phyloP scores from a whole-genome alignment of 257 asterid genomes.

The Phtheirospermum japonicum region DNA sequence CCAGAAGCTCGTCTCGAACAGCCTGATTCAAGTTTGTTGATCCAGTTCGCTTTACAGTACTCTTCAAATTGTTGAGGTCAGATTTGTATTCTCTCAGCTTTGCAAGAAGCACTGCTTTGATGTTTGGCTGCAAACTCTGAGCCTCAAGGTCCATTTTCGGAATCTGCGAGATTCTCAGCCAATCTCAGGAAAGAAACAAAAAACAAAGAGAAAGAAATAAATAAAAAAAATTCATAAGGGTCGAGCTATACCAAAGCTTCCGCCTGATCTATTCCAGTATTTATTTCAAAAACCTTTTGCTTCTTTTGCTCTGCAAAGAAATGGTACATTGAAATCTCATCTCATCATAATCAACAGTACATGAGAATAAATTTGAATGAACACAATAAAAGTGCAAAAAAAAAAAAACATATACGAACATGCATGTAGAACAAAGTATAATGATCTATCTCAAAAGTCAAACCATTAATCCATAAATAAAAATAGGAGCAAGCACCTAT shows the following conservation, averaged over 20 bases:
- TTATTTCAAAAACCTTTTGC: too few species aligned
- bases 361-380: too few species aligned
- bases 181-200: slow-evolving; percentile 25
- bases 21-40: slow-evolving; percentile 60
- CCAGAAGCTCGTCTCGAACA: slow-evolving; percentile 85
- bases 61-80: slow-evolving; percentile 74
- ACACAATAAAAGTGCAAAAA: neutral
- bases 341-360: too few species aligned
- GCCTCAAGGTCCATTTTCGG: slow-evolving; percentile 90
- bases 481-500: neutral
- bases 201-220: neutral
- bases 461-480: neutral
- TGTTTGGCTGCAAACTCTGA: slow-evolving; percentile 68
- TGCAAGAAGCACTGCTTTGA: slow-evolving; percentile 75
- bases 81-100: slow-evolving; percentile 82
- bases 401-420: too few species aligned
- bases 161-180: slow-evolving; percentile 42
- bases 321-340: too few species aligned
- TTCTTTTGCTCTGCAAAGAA: too few species aligned
- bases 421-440: too few species aligned
- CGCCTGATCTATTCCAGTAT: too few species aligned
- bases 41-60: slow-evolving; percentile 56
- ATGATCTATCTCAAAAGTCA: neutral
- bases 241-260: too few species aligned
- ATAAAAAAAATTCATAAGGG: neutral